Conservation (phyloP, 306 rosid species). For the Leucaena leucocephala region DNA sequence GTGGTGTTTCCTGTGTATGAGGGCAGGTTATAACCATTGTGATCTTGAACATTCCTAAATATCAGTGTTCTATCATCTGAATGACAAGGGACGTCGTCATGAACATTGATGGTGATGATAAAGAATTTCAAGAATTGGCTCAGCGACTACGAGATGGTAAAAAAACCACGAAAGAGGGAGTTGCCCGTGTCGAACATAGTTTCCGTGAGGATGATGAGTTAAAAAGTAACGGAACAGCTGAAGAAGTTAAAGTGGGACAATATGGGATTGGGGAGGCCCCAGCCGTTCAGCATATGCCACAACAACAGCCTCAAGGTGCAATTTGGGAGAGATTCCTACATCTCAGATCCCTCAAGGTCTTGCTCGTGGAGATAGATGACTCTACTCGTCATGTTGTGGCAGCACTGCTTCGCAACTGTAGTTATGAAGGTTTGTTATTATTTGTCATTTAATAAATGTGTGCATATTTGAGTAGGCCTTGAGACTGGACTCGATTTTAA, state of each 20-base stretch:
- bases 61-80: conserved; percentile 36
- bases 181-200: conserved; percentile 39
- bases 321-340: conserved; percentile 92
- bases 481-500: background rate
- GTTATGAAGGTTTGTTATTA: conserved; percentile 77
- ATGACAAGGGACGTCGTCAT: conserved; percentile 59
- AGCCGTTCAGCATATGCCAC: conserved; percentile 49
- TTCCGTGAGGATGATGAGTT: conserved; percentile 45
- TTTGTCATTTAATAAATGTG: background rate
- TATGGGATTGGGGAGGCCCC: conserved; percentile 48
- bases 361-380: conserved; percentile 87
- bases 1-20: conserved; percentile 44
- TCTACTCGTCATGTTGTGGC: conserved; percentile 87
- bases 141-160: conserved; percentile 44
- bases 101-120: conserved; percentile 53
- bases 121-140: conserved; percentile 48
- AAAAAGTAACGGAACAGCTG: conserved; percentile 50
- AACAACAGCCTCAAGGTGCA: conserved; percentile 72
- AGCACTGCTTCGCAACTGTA: conserved; percentile 92
- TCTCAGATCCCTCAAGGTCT: conserved; percentile 79
- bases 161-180: conserved; percentile 45
- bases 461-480: background rate
- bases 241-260: conserved; percentile 52
- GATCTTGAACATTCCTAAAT: conserved; percentile 40
- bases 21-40: conserved; percentile 44